Evolutionary conservation across 2,329 filamentous ascomycete species (phyloP), one percentile per base, ranked within the genome.

Genomic region (Chaetomium globosum): DNA sequence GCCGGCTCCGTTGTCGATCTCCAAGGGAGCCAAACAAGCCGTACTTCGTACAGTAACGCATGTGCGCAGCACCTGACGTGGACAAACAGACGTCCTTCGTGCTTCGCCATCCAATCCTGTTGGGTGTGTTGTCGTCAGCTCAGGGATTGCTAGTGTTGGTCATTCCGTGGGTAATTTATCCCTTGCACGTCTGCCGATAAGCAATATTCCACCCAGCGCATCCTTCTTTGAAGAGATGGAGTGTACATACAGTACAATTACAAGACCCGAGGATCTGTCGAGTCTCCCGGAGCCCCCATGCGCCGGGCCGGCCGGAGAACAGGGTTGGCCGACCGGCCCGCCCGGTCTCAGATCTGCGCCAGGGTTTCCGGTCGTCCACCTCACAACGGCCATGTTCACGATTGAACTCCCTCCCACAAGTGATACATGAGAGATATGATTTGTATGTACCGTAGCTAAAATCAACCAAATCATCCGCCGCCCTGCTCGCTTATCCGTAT

Each of bases 331-430:
- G 9, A n/a, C 28, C 60, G 60, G 30, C n/a, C 19, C 5, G 16
- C 28, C 52, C 60, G 43, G 53, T 13, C 39, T 4, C n/a, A 46
- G 53, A 57, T 63, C 30, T 52, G 46, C 60, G 28, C 9, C n/a
- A 57, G 28, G 60, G 30, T 39, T 36, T 31, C 2, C 6, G 31
- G 33, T 43, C 16, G 39, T 19, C 16, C 39, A 43, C 39, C 39
- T n/a, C 39, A 43, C 19, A 1, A 5, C n/a, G 21, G n/a, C 46
- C 46, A 48, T 48, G 2, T 23, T 48, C 46, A n/a, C 46, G 21
- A 23, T 12, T 21, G 46, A 12, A 23, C 21, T 48, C 9, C 7
- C 3, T 48, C 23, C 46, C 8, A 23, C 21, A 12, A 23, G 1
- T 21, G 46, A 16, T 8, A 48, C 46, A 48, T 21, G 46, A 36